Base-by-base conservation (phyloP, 352 stramenopile genomes). In the Phytophthora pinifolia region DNA sequence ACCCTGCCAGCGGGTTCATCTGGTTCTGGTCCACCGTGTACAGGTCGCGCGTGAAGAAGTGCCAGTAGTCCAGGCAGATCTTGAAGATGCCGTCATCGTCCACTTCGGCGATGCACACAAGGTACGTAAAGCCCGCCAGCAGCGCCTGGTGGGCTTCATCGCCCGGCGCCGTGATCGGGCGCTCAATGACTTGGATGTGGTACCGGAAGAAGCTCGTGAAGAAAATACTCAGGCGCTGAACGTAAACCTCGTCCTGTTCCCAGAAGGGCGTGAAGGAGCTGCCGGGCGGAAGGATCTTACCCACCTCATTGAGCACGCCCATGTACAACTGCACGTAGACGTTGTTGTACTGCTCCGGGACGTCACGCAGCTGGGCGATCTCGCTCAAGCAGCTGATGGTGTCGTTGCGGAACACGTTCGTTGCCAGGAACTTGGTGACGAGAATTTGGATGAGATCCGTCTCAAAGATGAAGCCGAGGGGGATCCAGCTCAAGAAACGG, bases 31-130 rank as follows among this genome's bases (percentile, higher is more conserved):
- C 91, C 1, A 83, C 72, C 36, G 96, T 91, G 74, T 99, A 99
- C 51, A 99, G 68, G 52, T 99, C 94, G 45, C 97, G 89, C 14
- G 96, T 91, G 44, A 99, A 94, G 58, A 92, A 94, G 59, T 99
- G 90, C 86, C 97, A 99, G 61, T 98, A 98, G 50, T 99, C 97
- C 14, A 99, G 70, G 66, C 97, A 99, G 69, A 99, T 99, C 69
- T 99, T 98, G 84, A 99, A 99, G 58, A 98, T 94, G 46, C 96
- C 87, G 48, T 98, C 90, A 49, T 98, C 93, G 31, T 97, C 84
- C 4, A 97, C 89, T 59, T 97, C 89, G 4, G 85, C 83, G 49
- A 97, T 96, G 46, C 74, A 74, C 31, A 98, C 92, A 6, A 97
- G 86, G 65, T 98, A 97, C 46, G 91, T 91, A 15, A 98, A 94